These are phyloP conservation scores for Trichoderma guizhouense DNA, from an alignment of 2,329 filamentous ascomycete species.

Conservation along the genomic window DNA sequence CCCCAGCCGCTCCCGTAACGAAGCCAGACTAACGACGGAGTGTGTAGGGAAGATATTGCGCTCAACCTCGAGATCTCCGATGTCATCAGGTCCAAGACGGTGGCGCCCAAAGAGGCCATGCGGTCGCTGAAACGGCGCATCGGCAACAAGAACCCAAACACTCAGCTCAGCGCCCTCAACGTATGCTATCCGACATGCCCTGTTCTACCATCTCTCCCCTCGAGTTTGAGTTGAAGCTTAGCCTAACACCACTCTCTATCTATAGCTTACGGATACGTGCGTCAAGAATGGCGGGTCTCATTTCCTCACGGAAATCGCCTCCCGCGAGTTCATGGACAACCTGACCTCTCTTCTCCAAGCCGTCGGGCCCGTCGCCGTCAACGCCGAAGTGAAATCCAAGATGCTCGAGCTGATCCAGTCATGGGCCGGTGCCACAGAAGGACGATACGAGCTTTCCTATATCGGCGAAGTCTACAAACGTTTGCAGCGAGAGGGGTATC, in stretches of 20 bases:
- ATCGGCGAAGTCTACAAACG: conserved; percentile 82
- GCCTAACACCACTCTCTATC: neutral
- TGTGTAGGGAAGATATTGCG: conserved; percentile 81
- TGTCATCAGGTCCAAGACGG: conserved; percentile 93
- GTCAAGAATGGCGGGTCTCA: conserved; percentile 97
- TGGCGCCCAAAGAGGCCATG: conserved; percentile 98
- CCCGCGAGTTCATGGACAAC: conserved; percentile 98
- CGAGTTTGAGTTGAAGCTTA: neutral
- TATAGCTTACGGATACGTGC: conserved; percentile 90
- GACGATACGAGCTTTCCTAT: conserved; percentile 77
- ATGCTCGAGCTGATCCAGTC: conserved; percentile 91
- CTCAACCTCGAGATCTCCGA: conserved; percentile 98
- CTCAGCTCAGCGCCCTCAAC: conserved; percentile 90
- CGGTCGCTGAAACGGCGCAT: conserved; percentile 89
- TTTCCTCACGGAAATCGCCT: conserved; percentile 93
- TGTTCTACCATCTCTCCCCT: neutral
- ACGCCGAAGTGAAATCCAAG: conserved; percentile 81
- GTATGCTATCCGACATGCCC: conserved; percentile 45
- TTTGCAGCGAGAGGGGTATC: conserved; percentile 79
- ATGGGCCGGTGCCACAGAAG: conserved; percentile 88
- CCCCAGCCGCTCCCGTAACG: neutral
- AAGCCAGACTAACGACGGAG: neutral
- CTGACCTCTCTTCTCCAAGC: conserved; percentile 84
- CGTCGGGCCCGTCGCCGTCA: conserved; percentile 69
- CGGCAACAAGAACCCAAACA: conserved; percentile 96